Evolutionary conservation across 176 grass and related monocot genomes (phyloP).

Genomic region (Musa itinerans): DNA sequence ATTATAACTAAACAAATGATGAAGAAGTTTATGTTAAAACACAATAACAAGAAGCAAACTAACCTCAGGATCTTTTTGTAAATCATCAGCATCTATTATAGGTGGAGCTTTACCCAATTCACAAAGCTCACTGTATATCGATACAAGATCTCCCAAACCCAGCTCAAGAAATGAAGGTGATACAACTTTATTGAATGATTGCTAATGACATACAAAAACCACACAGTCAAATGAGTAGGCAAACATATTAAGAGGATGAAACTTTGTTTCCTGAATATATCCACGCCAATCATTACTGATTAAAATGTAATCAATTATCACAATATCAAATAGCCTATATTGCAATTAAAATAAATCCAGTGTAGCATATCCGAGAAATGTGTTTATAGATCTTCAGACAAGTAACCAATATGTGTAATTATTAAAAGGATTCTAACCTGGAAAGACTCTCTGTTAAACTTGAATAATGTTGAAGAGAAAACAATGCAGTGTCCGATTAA

Average conservation of each 20-base stretch:
- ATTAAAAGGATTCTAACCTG: neutral
- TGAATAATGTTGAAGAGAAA: too few species aligned
- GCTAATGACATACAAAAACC: constrained; percentile 35
- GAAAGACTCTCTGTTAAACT: neutral
- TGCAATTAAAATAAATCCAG: neutral
- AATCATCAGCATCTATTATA: constrained; percentile 93
- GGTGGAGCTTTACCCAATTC: constrained; percentile 60
- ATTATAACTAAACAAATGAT: neutral
- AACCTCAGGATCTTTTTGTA: constrained; percentile 72
- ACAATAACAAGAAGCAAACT: constrained; percentile 12
- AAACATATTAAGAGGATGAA: neutral
- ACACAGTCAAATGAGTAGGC: too few species aligned
- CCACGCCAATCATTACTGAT: neutral
- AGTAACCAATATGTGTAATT: neutral
- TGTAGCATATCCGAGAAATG: neutral
- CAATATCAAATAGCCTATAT: neutral
- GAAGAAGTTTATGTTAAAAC: neutral
- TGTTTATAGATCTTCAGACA: neutral
- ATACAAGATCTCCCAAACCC: constrained; percentile 68
- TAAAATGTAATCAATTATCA: neutral
- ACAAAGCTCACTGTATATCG: constrained; percentile 85
- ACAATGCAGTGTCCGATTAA: neutral
- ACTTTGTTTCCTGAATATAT: neutral
- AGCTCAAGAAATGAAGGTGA: constrained; percentile 80
- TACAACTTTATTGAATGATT: constrained; percentile 82